Evolutionary conservation across 345 rosid species (phyloP).

Genomic region (Conringia planisiliqua): DNA sequence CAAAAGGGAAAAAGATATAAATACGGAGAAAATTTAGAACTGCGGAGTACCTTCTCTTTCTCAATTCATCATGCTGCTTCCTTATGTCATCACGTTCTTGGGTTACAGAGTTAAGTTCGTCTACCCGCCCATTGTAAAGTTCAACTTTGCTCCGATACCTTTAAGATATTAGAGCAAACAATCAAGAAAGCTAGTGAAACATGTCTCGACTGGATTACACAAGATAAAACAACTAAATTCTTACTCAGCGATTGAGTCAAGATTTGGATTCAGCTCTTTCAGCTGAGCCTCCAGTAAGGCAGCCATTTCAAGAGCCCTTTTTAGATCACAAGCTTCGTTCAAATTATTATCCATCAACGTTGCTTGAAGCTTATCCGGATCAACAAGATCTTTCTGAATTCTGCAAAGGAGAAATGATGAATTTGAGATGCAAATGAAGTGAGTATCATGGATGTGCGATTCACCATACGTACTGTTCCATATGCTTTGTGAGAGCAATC

Average conservation of each 20-base stretch:
- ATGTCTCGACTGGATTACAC: neutral
- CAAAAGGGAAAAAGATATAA: neutral
- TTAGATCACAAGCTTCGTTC: slow-evolving; percentile 55
- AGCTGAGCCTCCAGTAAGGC: slow-evolving; percentile 79
- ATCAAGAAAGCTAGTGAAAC: slow-evolving; percentile 3
- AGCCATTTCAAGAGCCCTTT: slow-evolving; percentile 75
- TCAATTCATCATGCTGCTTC: slow-evolving; percentile 81
- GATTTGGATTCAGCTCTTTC: slow-evolving; percentile 94
- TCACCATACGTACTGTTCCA: slow-evolving; percentile 76
- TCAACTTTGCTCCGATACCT: slow-evolving; percentile 80
- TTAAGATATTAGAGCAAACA: slow-evolving; percentile 2
- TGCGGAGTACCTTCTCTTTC: slow-evolving; percentile 69
- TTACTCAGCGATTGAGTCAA: slow-evolving; percentile 94
- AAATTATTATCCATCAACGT: slow-evolving; percentile 57
- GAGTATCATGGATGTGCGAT: slow-evolving; percentile 3
- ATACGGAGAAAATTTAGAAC: neutral
- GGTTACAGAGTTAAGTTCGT: slow-evolving; percentile 70
- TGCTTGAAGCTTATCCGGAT: slow-evolving; percentile 83
- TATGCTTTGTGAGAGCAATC: slow-evolving; percentile 58
- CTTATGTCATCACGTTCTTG: slow-evolving; percentile 82
- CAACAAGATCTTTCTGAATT: slow-evolving; percentile 88
- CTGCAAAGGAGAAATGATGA: slow-evolving; percentile 43
- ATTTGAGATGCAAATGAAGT: slow-evolving; percentile 22
- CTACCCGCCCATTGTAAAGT: slow-evolving; percentile 71
- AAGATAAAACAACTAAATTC: slow-evolving; percentile 8